phyloP scores from a whole-genome alignment of 768 basidiomycete genomes.

The Termitomyces sp. region DNA sequence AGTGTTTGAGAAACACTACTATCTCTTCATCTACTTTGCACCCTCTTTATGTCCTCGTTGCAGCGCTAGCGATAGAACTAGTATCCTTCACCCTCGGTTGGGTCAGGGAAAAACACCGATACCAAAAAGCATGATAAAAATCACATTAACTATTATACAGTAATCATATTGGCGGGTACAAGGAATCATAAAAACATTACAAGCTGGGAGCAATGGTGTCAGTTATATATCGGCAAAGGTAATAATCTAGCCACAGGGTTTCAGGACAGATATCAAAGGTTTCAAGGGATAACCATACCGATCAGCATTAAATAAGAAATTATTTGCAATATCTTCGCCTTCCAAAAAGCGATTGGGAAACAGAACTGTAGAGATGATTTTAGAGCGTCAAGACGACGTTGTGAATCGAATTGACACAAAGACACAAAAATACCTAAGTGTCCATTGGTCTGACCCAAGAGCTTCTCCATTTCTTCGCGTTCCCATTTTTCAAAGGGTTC shows the following conservation, averaged over 20 bases:
- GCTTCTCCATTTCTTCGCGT: conserved; percentile 82
- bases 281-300: conserved; percentile 35
- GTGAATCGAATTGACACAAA: not conserved
- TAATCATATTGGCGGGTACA: not conserved
- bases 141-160: not conserved
- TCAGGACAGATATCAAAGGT: conserved; percentile 7
- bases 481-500: conserved; percentile 84
- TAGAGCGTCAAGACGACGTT: not conserved
- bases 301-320: conserved; percentile 91
- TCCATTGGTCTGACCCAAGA: conserved; percentile 72
- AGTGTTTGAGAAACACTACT: conserved; percentile 17
- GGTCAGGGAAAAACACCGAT: not conserved
- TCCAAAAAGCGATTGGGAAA: conserved; percentile 87
- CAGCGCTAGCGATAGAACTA: not conserved
- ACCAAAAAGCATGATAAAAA: not conserved
- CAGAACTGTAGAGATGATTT: conserved; percentile 46
- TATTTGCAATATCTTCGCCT: conserved; percentile 87
- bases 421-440: conserved; percentile 77
- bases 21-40: not conserved
- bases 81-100: not conserved
- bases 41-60: not conserved
- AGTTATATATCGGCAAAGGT: conserved; percentile 74
- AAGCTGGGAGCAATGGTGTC: conserved; percentile 1
- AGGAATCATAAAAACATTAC: not conserved
- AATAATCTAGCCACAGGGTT: conserved; percentile 39